phyloP scores from a whole-genome alignment of 2,329 filamentous ascomycete species.

The Cladophialophora bantiana region DNA sequence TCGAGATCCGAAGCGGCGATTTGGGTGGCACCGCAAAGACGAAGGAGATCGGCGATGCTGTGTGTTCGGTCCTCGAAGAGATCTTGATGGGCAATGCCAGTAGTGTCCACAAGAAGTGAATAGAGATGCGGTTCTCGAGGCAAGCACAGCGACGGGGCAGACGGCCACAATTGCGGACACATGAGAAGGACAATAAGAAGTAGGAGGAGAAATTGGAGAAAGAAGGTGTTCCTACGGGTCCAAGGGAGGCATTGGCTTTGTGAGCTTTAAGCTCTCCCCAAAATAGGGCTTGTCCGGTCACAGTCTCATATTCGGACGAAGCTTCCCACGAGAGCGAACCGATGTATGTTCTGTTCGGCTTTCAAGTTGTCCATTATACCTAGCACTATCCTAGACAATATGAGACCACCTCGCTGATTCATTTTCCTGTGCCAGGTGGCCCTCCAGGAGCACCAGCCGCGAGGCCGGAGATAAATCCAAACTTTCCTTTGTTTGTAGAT shows the following conservation, averaged over 20 bases:
- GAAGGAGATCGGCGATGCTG: slow-evolving; percentile 87
- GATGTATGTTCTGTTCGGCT: too few relatives aligned
- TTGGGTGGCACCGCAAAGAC: slow-evolving; percentile 96
- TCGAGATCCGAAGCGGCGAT: slow-evolving; percentile 76
- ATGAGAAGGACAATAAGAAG: slow-evolving; percentile 25
- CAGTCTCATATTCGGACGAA: neutral
- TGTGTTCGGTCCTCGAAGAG: slow-evolving; percentile 69
- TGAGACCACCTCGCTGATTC: too few relatives aligned
- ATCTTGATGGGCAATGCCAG: slow-evolving; percentile 28
- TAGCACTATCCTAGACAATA: too few relatives aligned
- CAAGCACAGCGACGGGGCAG: neutral
- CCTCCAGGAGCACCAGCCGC: too few relatives aligned
- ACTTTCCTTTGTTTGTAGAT: too few relatives aligned
- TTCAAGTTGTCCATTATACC: too few relatives aligned
- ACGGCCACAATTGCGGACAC: slow-evolving; percentile 11
- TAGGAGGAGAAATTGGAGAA: slow-evolving; percentile 29
- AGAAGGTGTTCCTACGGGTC: slow-evolving; percentile 28
- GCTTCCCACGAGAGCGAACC: too few relatives aligned
- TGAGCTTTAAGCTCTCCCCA: neutral
- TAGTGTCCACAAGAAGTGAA: neutral
- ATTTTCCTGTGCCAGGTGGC: too few relatives aligned
- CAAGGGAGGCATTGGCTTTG: slow-evolving; percentile 20
- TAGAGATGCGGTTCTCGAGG: neutral
- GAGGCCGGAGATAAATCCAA: too few relatives aligned
- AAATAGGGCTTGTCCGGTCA: neutral